Evolutionary conservation across 2,329 filamentous ascomycete species (phyloP), one percentile per base, ranked within the genome.

Genomic region (Neurospora sp.): DNA sequence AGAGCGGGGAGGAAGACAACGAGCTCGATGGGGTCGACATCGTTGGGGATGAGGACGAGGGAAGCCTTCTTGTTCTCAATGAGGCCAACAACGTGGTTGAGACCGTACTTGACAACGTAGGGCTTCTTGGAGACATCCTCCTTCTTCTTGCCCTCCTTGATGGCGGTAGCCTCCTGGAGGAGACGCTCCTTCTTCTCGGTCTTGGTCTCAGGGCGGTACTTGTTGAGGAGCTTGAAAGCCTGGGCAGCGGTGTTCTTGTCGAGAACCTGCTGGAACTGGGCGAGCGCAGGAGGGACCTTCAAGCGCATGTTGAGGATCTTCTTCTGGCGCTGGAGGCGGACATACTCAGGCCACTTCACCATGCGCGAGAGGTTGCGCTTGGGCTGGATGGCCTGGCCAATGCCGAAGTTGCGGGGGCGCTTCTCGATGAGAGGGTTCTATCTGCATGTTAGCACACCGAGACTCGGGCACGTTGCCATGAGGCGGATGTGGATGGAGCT

Each of bases 41-140:
- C 96, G 87, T 99, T 97, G 83, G 96, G 92, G 82, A 99, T 99
- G 78, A 99, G 90, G 81, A 99, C 96, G 76, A 99, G 89, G 74
- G 92, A 90, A 76, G 96, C 95, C 91, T 99, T 99, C 93, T 99
- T 99, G 89, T 97, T 97, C 91, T 97, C 93, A 79, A 97, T 92
- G 78, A 97, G 88, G 76, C 92, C 93, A 77, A 97, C 93, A 76
- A 99, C 96, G 88, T 99, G 96, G 91, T 99, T 99, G 80, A 99
- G 91, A 87, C 96, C 96, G 86, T 97, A 99, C 91, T 99, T 99
- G 89, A 96, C 94, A 77, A 91, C 86, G 86, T 97, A 99, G 80
- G 96, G 96, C 92, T 99, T 99, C 93, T 98, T 98, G 91, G 89
- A 92, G 82, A 97, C 95, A 80, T 97, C 94, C 89, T 99, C 96